Percentiles rank a stretch among this genome's conserved stretches.
phyloP scores from a whole-genome alignment of 208 protist species.

The Trypanosoma rangeli region DNA sequence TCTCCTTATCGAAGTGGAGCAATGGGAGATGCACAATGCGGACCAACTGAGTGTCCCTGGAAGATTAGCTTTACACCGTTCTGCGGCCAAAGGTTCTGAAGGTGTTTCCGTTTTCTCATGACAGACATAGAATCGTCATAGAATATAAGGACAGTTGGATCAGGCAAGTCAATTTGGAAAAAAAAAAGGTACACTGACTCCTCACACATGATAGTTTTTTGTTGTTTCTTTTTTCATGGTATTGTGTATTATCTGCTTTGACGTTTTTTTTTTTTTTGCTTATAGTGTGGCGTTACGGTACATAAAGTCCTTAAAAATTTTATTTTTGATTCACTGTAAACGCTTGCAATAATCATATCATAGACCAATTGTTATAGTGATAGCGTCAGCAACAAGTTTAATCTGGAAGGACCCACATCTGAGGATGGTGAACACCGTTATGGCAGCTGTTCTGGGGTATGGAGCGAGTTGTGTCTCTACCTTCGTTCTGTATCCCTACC shows the following conservation, averaged over 20 bases:
- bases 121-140: slow-evolving; percentile 13
- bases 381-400: not conserved
- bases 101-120: slow-evolving; percentile 15
- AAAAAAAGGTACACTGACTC: not conserved
- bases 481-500: slow-evolving; percentile 82
- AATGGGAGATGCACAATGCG: slow-evolving; percentile 87
- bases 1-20: slow-evolving; percentile 70
- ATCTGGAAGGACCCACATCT: not conserved
- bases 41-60: slow-evolving; percentile 85
- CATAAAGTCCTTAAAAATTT: too few relatives aligned
- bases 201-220: not conserved
- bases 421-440: slow-evolving; percentile 36
- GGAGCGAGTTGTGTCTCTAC: slow-evolving; percentile 52
- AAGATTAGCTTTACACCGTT: slow-evolving; percentile 55
- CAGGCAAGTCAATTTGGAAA: not conserved
- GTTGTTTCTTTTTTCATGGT: not conserved
- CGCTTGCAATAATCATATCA: not conserved
- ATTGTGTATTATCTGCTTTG: not conserved
- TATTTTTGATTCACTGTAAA: not conserved
- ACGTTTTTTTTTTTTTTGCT: not conserved
- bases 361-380: not conserved
- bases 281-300: too few relatives aligned
- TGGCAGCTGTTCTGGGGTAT: slow-evolving; percentile 59
- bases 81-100: not conserved
- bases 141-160: slow-evolving; percentile 5